phyloP scores from a whole-genome alignment of 768 basidiomycete genomes.

The Tylopilus rubrobrunneus region DNA sequence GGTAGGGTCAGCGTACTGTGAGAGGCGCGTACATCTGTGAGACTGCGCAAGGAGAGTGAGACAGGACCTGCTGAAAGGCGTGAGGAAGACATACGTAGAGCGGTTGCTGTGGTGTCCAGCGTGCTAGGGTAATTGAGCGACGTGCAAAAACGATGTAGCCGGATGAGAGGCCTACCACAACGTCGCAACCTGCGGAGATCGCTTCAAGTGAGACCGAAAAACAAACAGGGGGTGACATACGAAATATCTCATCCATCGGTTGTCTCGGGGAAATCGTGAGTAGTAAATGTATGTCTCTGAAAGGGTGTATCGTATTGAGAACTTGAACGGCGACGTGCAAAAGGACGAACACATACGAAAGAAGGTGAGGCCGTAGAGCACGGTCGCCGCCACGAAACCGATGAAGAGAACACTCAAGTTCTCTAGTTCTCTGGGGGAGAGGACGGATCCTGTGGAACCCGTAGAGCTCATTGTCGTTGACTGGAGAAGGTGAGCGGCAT shows the following conservation, averaged over 20 bases:
- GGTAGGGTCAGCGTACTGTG: background rate
- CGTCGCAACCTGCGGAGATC: constrained; percentile 16
- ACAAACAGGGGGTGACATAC: constrained; percentile 8
- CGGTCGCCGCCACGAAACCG: constrained; percentile 25
- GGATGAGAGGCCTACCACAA: constrained; percentile 14
- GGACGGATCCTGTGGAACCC: background rate
- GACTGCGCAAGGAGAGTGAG: constrained; percentile 18
- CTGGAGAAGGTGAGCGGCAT: background rate
- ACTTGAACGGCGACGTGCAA: too few species aligned
- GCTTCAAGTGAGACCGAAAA: background rate
- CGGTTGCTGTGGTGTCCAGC: constrained; percentile 25
- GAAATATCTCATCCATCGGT: constrained; percentile 15
- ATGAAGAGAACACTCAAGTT: constrained; percentile 25
- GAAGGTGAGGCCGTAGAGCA: constrained; percentile 33
- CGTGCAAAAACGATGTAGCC: background rate
- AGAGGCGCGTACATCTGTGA: constrained; percentile 22
- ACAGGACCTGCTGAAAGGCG: background rate
- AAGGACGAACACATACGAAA: constrained; percentile 23
- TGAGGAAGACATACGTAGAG: constrained; percentile 19
- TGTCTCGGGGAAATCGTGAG: constrained; percentile 24
- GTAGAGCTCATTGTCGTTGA: constrained; percentile 16
- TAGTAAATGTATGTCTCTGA: constrained; percentile 30
- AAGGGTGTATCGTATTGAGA: background rate
- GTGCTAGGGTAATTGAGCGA: constrained; percentile 6
- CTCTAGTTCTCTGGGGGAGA: constrained; percentile 21